Conservation (phyloP, 2,329 filamentous ascomycete genomes). For the Xylaria sp. region DNA sequence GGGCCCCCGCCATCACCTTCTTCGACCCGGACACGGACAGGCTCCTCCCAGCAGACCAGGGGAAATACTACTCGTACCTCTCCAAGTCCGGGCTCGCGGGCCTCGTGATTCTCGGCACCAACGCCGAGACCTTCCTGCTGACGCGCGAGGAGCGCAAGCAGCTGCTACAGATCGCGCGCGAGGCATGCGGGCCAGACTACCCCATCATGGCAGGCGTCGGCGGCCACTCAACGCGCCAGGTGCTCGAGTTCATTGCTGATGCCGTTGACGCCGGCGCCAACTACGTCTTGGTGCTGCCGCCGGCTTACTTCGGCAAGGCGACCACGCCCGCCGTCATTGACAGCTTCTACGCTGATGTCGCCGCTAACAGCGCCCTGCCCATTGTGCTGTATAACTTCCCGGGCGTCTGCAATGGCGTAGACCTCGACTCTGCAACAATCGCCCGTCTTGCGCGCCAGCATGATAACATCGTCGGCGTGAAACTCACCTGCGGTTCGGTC, state of each 20-base stretch:
- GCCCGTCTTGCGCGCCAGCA: slow-evolving; percentile 60
- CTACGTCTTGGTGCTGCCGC: slow-evolving; percentile 70
- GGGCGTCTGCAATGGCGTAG: slow-evolving; percentile 73
- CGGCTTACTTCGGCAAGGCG: slow-evolving; percentile 73
- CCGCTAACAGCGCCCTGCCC: slow-evolving; percentile 62
- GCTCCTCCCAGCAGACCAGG: slow-evolving; percentile 58
- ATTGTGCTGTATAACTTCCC: slow-evolving; percentile 77
- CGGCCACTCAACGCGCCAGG: slow-evolving; percentile 72
- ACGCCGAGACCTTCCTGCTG: slow-evolving; percentile 57
- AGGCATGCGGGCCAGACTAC: slow-evolving; percentile 62
- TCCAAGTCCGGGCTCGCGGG: slow-evolving; percentile 51
- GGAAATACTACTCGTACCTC: slow-evolving; percentile 62
- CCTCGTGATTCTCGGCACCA: slow-evolving; percentile 51
- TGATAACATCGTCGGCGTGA: slow-evolving; percentile 70
- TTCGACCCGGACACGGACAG: slow-evolving; percentile 62
- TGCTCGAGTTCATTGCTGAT: slow-evolving; percentile 68
- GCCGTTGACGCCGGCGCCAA: slow-evolving; percentile 70
- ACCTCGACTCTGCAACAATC: slow-evolving; percentile 73
- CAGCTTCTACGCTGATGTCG: slow-evolving; percentile 69
- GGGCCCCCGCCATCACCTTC: slow-evolving; percentile 64
- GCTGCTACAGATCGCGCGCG: slow-evolving; percentile 66
- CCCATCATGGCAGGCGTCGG: slow-evolving; percentile 73
- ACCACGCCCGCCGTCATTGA: slow-evolving; percentile 67
- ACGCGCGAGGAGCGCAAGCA: slow-evolving; percentile 68
- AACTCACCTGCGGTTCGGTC: slow-evolving; percentile 72